These are phyloP conservation scores for Capsicum rhomboideum DNA, from an alignment of 257 asterid genomes.

Conservation along the genomic window DNA sequence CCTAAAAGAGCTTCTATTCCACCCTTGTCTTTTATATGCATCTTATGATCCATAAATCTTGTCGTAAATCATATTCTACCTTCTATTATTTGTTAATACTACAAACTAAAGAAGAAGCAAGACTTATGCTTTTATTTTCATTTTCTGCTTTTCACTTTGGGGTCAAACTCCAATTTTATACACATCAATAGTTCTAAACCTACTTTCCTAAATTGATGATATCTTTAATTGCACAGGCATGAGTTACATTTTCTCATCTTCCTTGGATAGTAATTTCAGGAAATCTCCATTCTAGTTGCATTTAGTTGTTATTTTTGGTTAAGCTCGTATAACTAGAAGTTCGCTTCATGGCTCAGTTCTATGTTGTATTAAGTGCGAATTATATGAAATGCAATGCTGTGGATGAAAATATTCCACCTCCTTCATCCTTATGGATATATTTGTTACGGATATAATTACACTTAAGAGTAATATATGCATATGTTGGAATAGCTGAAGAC, in stretches of 20 bases:
- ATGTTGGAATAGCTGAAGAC: background rate
- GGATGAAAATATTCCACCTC: background rate
- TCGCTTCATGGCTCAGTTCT: background rate
- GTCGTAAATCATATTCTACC: background rate
- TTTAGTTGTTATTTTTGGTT: background rate
- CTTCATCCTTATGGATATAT: background rate
- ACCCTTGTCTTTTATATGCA: background rate
- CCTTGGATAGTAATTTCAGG: background rate
- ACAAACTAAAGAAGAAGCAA: background rate
- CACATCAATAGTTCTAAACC: background rate
- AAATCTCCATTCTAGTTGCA: background rate
- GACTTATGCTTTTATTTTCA: background rate
- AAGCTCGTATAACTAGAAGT: background rate
- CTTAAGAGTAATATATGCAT: background rate
- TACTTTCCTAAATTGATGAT: background rate
- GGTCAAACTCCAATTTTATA: background rate
- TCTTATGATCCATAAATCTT: background rate
- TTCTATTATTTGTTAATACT: background rate
- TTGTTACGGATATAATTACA: background rate
- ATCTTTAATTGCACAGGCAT: background rate
- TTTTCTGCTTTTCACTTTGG: background rate
- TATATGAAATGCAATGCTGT: background rate
- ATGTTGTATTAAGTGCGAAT: background rate
- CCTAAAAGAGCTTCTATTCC: background rate
- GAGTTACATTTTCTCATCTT: background rate